These are phyloP conservation scores for Bromus sterilis DNA, from an alignment of 176 grass and related monocot genomes.

Conservation along the genomic window DNA sequence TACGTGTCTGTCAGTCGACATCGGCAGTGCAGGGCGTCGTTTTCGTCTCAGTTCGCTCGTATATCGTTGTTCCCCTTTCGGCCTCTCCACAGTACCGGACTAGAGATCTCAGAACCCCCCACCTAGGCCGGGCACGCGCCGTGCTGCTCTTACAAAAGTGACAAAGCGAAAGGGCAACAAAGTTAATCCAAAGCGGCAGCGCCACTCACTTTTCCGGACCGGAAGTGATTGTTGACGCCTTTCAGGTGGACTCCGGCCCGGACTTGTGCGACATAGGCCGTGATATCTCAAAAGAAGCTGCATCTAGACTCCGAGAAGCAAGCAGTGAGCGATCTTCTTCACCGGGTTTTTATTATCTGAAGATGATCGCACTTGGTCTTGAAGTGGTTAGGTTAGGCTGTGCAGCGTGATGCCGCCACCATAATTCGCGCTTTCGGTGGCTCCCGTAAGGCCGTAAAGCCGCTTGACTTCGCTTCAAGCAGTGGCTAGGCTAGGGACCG, in stretches of 20 bases:
- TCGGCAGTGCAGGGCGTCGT: not conserved
- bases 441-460: slow-evolving; percentile 31
- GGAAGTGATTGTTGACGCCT: not conserved
- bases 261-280: not conserved
- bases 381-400: not conserved
- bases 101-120: not conserved
- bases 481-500: slow-evolving; percentile 4
- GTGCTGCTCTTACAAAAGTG: not conserved
- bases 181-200: not conserved
- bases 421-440: not conserved
- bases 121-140: not conserved
- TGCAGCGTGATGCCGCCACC: not conserved
- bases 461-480: slow-evolving; percentile 45
- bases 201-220: not conserved
- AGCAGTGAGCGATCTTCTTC: no score
- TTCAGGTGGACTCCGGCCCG: not conserved
- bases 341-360: not conserved
- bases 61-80: slow-evolving; percentile 1
- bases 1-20: not conserved
- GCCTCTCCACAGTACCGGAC: slow-evolving; percentile 2
- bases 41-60: not conserved
- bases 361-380: not conserved
- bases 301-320: no score
- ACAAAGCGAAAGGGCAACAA: not conserved
- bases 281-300: not conserved